Base-by-base conservation (phyloP, 2,329 filamentous ascomycete genomes). In the Ophiobolus disseminans region DNA sequence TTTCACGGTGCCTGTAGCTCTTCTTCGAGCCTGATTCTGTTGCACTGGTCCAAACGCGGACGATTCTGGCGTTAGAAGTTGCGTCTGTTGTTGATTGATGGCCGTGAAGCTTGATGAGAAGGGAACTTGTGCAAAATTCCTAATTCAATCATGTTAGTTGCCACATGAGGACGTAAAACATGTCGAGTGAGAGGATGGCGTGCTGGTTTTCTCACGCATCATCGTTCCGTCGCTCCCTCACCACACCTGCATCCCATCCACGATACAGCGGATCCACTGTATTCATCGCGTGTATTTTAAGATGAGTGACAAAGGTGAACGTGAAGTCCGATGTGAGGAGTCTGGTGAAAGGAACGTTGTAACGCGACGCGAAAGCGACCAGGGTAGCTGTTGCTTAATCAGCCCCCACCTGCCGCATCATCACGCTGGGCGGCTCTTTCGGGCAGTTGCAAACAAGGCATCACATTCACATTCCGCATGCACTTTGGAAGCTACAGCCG, bases 151-250 rank as follows among this genome's bases (percentile, higher is more conserved):
- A 34, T 46, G 10, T 7, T 10, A 10, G 35, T 14, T n/a, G 20
- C 25, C 21, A 14, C 16, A 30, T 41, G 40, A 16, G 40, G 42
- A 17, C 25, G 32, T 22, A 30, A 31, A 37, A 37, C 43, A 13
- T 14, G 19, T 43, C 40, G 40, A 35, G 34, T 45, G 34, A 45
- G 45, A 35, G 34, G 38, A 37, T 52, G 41, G 53, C 49, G 57
- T 54, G n/a, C n/a, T 35, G 53, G 63, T 45, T 28, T 25, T 53
- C 65, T 66, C 62, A 69, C 66, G 58, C 57, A 34, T 53, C 48
- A 16, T 51, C 50, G 19, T 48, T 46, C 25, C 40, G 28, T 16
- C 43, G 43, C 36, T 28, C 44, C 26, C 26, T 37, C 36, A 40
- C 48, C 16, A 11, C 37, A 13, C 50, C 41, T 14, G 38, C 28